Evolutionary conservation across 1,284 basidiomycete genomes (phyloP), one percentile per base, ranked within the genome.

Genomic region (Anthracocystis walkeri): DNA sequence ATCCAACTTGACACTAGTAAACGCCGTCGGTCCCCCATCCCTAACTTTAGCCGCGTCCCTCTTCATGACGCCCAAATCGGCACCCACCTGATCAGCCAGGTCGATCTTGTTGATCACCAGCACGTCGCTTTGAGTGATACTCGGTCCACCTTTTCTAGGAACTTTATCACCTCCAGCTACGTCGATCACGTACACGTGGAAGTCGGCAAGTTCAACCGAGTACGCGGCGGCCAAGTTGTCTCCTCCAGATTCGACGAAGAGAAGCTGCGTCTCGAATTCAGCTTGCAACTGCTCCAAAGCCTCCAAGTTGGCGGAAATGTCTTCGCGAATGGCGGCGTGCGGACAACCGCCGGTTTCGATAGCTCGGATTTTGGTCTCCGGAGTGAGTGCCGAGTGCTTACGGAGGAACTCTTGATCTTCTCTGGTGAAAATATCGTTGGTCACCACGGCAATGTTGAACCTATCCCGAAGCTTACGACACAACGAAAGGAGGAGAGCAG

Each of bases 401-500:
- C 97, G 96, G 40, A 99, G 88, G 86, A 99, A 99, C 85, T 99
- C 95, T 85, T 97, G 95, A 84, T 99, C 96, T 86, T 99, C 96
- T 7, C 81, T 73, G 4, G 96, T 99, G 46, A 80, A 79, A 56
- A 84, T 81, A 62, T 88, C 79, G 62, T 85, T 85, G 14, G 83
- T 85, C 2, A 85, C 82, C 4, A 83, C 80, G 92, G 94, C 95
- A 54, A 99, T 92, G 86, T 99, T 98, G 86, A 92, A 93, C 72
- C 91, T 88, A 45, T 90, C 90, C 59, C 96, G 89, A 55, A 99
- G 88, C 56, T 88, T 89, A 81, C 91, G 89, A 86, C 97, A 99
- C n/a, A 99, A 89, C 0, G 93, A 93, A 45, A 99, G 90, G 0
- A 95, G 92, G 65, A 99, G 87, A 0, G 96, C 96, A 0, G 96